Base-by-base conservation (phyloP, 129 eudicot species). In the Saussurea involucrata region DNA sequence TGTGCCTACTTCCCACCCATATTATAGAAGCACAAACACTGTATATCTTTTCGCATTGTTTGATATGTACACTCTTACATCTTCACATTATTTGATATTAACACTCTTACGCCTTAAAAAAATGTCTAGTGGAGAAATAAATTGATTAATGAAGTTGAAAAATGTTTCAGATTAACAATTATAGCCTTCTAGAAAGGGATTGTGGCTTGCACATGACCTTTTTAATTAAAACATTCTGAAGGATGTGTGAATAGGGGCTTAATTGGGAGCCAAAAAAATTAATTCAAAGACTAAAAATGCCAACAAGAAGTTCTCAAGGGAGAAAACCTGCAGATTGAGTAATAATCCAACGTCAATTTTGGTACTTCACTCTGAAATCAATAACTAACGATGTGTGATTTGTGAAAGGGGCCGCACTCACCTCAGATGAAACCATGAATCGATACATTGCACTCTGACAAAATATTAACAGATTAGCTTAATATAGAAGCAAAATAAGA, bases 371-470 rank as follows among this genome's bases (percentile, higher is more conserved):
- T 40, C 33, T 5, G 36, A 80, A 64, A 65, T 53, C 25, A 78
- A 37, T 46, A 53, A 53, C 22, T 53, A 53, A 4, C 28, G 28
- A 9, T n/a, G 22, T 28, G 33, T 66, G 66, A 34, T 40, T 36
- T 71, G 1, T 1, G 9, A 55, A 36, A 61, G 68, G 32, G 29
- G 49, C 63, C 40, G 76, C 74, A 78, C 81, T 76, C 53, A 93
- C 98, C 98, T 88, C 83, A 24, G 95, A 84, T 28, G 96, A 88
- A 72, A 92, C 83, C 28, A 93, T 42, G 83, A 86, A 90, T 66
- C 85, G 87, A 80, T 93, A 90, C 71, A 93, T 66, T 77, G 89
- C 92, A 85, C 98, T 93, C 98, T 93, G 95, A 77, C 58, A 70
- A 68, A 57, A 66, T 8, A 83, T 0, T 58, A 69, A 83, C 8